Evolutionary conservation across 176 grass and related monocot species (phyloP), one percentile per base, ranked within the genome.

Genomic region (Zea luxurians): DNA sequence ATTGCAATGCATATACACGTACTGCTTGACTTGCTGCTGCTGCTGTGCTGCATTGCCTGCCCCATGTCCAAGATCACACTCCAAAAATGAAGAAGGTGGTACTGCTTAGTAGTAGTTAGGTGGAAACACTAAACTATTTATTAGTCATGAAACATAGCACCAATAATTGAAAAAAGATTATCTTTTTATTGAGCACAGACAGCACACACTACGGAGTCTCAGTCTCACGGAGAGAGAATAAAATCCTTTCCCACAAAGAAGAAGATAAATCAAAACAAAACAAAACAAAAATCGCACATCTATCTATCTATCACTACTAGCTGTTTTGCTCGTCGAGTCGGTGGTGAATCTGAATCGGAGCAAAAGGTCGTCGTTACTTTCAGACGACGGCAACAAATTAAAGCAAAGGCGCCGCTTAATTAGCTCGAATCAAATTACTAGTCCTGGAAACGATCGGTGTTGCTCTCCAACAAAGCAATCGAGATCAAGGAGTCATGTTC

Each of bases 351-450:
- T 58, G 54, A 58, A 58, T 58, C 54, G 20, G 17, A 58, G 54
- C n/a, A 20, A 58, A n/a, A 42, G 6, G 41, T 27, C 27, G 54
- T 18, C 18, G 53, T n/a, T n/a, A n/a, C 6, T 18, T 57, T 54
- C 52, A 54, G 52, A 54, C 53, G 17, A 17, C 53, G 15, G 8
- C 17, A 57, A n/a, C 17, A 57, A n/a, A n/a, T n/a, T n/a, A n/a
- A 0, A n/a, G n/a, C 6, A 57, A 18, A 57, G 52, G 6, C 16
- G 6, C 17, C 17, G 17, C 53, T 57, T 57, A 57, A 57, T 57
- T 57, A 18, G 17, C 53, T 71, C 3, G 17, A 70, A 70, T 70
- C 44, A 70, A 27, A 48, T 48, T 70, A 70, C 17, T 48, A 70
- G 43, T 48, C 67, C 18, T 63, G 61, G 61, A 27, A 7, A 69